A percentile compares a stretch with the other conserved stretches of the same genome.
phyloP scores from a whole-genome alignment of 73 alveolate genomes.

The Paramecium sexaurelia region DNA sequence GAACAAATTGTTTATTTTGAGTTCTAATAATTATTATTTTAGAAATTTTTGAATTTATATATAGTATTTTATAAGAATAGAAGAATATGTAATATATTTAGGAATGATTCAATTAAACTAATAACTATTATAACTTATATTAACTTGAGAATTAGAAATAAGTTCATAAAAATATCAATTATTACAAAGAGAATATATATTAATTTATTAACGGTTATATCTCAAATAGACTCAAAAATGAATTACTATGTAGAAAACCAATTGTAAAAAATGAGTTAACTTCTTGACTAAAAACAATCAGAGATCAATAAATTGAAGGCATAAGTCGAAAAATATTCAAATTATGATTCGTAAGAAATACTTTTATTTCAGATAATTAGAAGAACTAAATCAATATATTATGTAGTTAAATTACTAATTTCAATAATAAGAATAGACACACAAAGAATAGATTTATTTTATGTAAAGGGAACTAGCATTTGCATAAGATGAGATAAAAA shows the following conservation, averaged over 20 bases:
- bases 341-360: not conserved
- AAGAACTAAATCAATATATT: not conserved
- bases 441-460: not conserved
- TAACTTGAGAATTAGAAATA: too few species aligned
- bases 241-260: not conserved
- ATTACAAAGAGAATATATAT: not conserved
- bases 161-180: too few species aligned
- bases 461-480: not conserved
- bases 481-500: not conserved
- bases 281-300: not conserved
- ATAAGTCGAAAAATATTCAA: not conserved
- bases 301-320: not conserved
- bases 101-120: too few species aligned
- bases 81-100: too few species aligned
- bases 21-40: too few species aligned
- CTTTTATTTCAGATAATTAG: not conserved
- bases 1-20: too few species aligned
- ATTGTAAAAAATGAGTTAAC: conserved; percentile 13
- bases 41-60: too few species aligned
- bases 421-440: not conserved
- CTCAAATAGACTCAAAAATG: not conserved
- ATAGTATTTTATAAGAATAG: too few species aligned
- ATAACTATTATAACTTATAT: too few species aligned
- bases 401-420: conserved; percentile 2
- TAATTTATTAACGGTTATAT: conserved; percentile 10